These are phyloP conservation scores for Lupinus albus DNA, from an alignment of 306 rosid genomes.

Conservation along the genomic window DNA sequence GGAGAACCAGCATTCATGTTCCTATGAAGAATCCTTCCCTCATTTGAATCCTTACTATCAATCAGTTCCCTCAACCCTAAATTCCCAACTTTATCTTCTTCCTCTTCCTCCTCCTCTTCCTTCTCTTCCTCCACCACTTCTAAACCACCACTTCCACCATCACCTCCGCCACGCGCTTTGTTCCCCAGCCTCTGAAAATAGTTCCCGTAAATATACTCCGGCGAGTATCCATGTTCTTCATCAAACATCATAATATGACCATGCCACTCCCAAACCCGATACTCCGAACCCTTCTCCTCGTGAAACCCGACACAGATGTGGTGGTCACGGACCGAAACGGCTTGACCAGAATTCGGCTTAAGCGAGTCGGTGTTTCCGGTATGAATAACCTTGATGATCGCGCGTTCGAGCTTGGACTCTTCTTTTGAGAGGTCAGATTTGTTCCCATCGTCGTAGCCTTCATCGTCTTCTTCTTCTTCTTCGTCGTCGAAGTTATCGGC, in stretches of 20 bases:
- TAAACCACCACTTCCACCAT: neutral
- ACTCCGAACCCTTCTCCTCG: conserved; percentile 73
- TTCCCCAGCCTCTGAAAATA: conserved; percentile 70
- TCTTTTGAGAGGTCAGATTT: conserved; percentile 17
- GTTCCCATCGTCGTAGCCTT: neutral
- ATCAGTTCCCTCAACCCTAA: conserved; percentile 81
- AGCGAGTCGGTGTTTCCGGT: conserved; percentile 58
- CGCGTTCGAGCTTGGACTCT: conserved; percentile 62
- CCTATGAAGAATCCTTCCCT: conserved; percentile 83
- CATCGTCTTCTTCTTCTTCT: too few relatives aligned
- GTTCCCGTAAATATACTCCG: conserved; percentile 90
- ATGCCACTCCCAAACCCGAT: conserved; percentile 99
- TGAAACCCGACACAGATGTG: conserved; percentile 82
- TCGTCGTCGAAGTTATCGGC: conserved; percentile 38
- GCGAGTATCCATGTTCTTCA: conserved; percentile 75
- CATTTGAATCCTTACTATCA: conserved; percentile 55
- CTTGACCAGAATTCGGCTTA: conserved; percentile 86
- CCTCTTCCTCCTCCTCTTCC: conserved; percentile 8
- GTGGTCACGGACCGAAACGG: conserved; percentile 74
- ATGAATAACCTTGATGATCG: conserved; percentile 58
- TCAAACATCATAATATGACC: conserved; percentile 84
- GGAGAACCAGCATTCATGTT: conserved; percentile 66
- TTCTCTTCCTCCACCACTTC: neutral
- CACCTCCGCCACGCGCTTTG: too few relatives aligned
- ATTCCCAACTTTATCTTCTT: conserved; percentile 51